Evolutionary conservation across 1,284 basidiomycete genomes (phyloP), one percentile per base, ranked within the genome.

Genomic region (Sporisorium graminicola): DNA sequence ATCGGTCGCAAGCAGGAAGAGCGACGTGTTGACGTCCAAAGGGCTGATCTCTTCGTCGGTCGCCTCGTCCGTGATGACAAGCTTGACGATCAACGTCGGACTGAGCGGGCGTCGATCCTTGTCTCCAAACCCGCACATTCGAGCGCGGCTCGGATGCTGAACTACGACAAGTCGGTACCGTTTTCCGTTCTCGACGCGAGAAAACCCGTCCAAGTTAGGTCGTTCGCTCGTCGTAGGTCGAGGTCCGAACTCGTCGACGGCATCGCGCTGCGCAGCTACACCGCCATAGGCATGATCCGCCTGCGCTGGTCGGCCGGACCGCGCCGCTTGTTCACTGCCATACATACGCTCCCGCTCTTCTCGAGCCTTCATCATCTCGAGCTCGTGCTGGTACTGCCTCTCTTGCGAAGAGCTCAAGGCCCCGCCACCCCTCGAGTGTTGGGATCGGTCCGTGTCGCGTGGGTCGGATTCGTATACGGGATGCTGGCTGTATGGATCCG

Each of bases 51-150:
- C 78, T 35, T 67, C 58, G 16, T 74, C 80, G 12, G 78, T 75
- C 22, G 67, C 71, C 24, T 70, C 81, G 37, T 81, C 78, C 7
- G 76, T 75, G 46, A 82, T 77, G 55, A 79, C 55, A 2, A 82
- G 74, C 67, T 78, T 77, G 50, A 80, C 81, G 16, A 82, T 80
- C 47, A 82, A 49, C 1, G 81, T 80, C 7, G 81, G 81, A 60
- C 80, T 82, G 18, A 82, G 68, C 18, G 81, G 81, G 43, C 81
- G 70, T 46, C 81, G 75, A 40, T 82, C 80, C 78, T 81, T 82
- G 68, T 82, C 81, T 10, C 81, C 81, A 33, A 82, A 82, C 5
- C 81, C 81, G 43, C 81, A 82, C 79, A 82, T 81, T 22, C 81
- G 49, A 6, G 80, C 79, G 24, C 81, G 63, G 35, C 68, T 78